Conservation (phyloP, 345 rosid genomes). For the Anastatica hierochuntica region DNA sequence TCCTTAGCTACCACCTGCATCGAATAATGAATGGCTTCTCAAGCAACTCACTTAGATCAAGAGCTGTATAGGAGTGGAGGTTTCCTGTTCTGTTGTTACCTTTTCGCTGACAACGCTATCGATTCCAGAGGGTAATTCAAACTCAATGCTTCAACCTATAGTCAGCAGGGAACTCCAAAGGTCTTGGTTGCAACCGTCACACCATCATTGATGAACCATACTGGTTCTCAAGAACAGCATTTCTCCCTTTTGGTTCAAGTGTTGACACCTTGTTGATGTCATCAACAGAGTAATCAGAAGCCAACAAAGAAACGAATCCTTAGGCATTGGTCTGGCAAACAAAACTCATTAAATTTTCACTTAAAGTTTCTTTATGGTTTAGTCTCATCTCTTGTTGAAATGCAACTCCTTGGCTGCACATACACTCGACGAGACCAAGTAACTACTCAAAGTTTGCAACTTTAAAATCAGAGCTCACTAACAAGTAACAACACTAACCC, state of each 20-base stretch:
- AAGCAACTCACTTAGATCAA: not conserved
- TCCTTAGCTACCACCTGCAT: constrained; percentile 75
- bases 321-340: not conserved
- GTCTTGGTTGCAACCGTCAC: constrained; percentile 65
- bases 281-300: not conserved
- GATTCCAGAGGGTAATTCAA: constrained; percentile 77
- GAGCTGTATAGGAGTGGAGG: not conserved
- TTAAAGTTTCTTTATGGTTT: constrained; percentile 80
- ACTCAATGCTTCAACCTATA: constrained; percentile 75
- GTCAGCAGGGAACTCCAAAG: not conserved
- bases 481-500: not conserved
- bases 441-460: not conserved
- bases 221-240: constrained; percentile 97
- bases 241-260: constrained; percentile 94
- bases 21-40: not conserved
- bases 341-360: constrained; percentile 31
- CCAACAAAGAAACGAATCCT: not conserved
- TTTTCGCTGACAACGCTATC: constrained; percentile 93
- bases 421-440: constrained; percentile 35
- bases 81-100: constrained; percentile 32
- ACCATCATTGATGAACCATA: constrained; percentile 97
- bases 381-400: constrained; percentile 88
- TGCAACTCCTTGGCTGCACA: constrained; percentile 88
- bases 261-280: constrained; percentile 78
- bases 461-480: constrained; percentile 7